phyloP scores from a whole-genome alignment of 2,329 filamentous ascomycete species.

The Colletotrichum echinochloae region DNA sequence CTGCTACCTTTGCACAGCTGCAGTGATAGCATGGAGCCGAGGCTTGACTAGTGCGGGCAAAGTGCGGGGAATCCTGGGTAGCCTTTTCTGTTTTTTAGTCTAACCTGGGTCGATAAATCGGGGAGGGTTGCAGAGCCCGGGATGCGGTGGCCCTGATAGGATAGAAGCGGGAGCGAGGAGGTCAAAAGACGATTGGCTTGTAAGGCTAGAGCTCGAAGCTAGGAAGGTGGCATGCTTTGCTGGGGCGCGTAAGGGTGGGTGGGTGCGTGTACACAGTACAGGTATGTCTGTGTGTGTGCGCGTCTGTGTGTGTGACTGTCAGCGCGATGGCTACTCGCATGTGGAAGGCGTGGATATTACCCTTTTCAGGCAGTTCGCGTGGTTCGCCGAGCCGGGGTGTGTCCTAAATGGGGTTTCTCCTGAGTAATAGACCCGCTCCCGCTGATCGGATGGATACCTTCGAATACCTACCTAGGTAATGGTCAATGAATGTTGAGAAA shows the following conservation, averaged over 20 bases:
- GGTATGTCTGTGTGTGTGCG: neutral
- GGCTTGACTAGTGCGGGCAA: conserved; percentile 23
- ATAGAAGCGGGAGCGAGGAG: neutral
- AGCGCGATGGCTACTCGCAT: conserved; percentile 7
- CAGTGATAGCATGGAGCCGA: conserved; percentile 28
- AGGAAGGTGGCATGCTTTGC: neutral
- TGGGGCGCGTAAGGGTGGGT: neutral
- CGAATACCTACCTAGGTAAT: neutral
- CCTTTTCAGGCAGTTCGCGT: conserved; percentile 36
- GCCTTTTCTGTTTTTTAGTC: conserved; percentile 1
- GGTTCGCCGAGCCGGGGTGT: conserved; percentile 26
- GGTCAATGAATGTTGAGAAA: neutral
- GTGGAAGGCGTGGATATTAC: conserved; percentile 22
- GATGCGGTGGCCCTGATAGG: conserved; percentile 21
- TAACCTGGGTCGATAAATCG: neutral
- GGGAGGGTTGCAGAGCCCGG: neutral
- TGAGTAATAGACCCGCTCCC: conserved; percentile 22
- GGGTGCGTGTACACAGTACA: neutral
- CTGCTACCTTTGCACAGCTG: conserved; percentile 3
- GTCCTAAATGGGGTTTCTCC: conserved; percentile 16
- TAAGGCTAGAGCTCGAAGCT: neutral
- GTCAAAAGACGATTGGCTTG: neutral
- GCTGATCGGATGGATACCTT: conserved; percentile 8
- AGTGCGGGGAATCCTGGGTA: conserved; percentile 34
- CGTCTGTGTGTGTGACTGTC: neutral